These are phyloP conservation scores for Singerocomus rubriflavus DNA, from an alignment of 1,284 basidiomycete genomes.

Conservation along the genomic window DNA sequence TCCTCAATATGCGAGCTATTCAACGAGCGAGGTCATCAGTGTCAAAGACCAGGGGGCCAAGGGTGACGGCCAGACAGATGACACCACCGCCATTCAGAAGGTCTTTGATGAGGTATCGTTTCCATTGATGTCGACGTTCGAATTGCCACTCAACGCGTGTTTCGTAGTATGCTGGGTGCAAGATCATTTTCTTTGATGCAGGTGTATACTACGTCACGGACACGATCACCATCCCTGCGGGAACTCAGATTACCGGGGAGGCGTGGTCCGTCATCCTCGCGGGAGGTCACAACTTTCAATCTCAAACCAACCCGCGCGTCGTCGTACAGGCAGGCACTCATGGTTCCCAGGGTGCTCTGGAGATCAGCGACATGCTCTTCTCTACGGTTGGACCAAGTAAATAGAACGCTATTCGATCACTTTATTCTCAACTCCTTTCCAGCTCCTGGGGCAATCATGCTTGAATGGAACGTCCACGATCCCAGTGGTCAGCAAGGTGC, in stretches of 20 bases:
- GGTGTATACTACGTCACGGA: constrained; percentile 49
- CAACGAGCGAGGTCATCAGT: constrained; percentile 45
- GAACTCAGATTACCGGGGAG: constrained; percentile 53
- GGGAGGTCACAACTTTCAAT: constrained; percentile 43
- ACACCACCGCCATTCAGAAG: constrained; percentile 48
- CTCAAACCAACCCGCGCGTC: constrained; percentile 40
- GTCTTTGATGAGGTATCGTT: constrained; percentile 39
- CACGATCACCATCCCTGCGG: constrained; percentile 54
- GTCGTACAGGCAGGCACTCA: constrained; percentile 42
- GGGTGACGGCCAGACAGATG: constrained; percentile 56
- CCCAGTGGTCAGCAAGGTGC: constrained; percentile 46
- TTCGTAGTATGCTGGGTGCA: constrained; percentile 48
- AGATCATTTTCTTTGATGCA: constrained; percentile 53
- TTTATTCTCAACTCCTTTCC: background rate
- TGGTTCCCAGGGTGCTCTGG: constrained; percentile 40
- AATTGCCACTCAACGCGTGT: background rate
- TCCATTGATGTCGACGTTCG: background rate
- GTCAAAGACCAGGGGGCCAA: constrained; percentile 50
- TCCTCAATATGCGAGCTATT: constrained; percentile 49
- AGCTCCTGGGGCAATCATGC: constrained; percentile 53
- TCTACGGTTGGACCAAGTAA: constrained; percentile 43
- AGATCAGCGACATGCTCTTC: constrained; percentile 50
- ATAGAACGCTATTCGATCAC: constrained; percentile 1
- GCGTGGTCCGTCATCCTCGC: constrained; percentile 54
- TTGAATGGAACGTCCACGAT: constrained; percentile 59